phyloP scores from a whole-genome alignment of 306 rosid genomes.

The Adenanthera pavonina region DNA sequence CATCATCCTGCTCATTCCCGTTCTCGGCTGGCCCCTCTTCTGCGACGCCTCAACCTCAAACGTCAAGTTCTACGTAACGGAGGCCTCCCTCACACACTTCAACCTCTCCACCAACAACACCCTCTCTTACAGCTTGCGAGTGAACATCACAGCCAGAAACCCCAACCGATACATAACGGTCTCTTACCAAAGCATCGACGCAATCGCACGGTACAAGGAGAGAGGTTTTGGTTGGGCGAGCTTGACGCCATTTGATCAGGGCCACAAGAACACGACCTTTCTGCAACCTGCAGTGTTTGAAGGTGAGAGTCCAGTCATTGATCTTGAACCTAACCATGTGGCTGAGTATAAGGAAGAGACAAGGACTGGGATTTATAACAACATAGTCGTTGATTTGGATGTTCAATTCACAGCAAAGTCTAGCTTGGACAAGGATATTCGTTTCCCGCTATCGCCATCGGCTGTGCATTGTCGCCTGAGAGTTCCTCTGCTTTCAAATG shows the following conservation, averaged over 20 bases:
- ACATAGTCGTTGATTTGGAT: conserved; percentile 47
- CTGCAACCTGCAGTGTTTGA: conserved; percentile 31
- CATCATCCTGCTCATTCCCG: background rate
- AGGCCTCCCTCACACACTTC: conserved; percentile 42
- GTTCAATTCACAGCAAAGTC: conserved; percentile 31
- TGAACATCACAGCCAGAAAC: conserved; percentile 44
- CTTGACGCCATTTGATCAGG: conserved; percentile 51
- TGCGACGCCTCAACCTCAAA: conserved; percentile 29
- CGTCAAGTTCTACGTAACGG: conserved; percentile 39
- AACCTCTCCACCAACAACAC: conserved; percentile 47
- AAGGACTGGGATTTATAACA: conserved; percentile 27
- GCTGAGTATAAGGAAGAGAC: conserved; percentile 43
- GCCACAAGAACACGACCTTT: conserved; percentile 44
- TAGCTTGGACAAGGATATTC: conserved; percentile 10
- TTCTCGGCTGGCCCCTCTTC: background rate
- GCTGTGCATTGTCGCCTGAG: conserved; percentile 36
- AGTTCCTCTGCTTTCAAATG: conserved; percentile 19
- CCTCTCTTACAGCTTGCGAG: conserved; percentile 34
- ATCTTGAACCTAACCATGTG: conserved; percentile 23
- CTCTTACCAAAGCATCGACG: conserved; percentile 33
- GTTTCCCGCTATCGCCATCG: background rate
- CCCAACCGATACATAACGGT: conserved; percentile 41
- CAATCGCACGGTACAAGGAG: conserved; percentile 42
- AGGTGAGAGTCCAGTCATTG: conserved; percentile 23
- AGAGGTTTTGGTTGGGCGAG: background rate